These are phyloP conservation scores for Sporisorium exsertum DNA, from an alignment of 1,284 basidiomycete species.

Conservation along the genomic window DNA sequence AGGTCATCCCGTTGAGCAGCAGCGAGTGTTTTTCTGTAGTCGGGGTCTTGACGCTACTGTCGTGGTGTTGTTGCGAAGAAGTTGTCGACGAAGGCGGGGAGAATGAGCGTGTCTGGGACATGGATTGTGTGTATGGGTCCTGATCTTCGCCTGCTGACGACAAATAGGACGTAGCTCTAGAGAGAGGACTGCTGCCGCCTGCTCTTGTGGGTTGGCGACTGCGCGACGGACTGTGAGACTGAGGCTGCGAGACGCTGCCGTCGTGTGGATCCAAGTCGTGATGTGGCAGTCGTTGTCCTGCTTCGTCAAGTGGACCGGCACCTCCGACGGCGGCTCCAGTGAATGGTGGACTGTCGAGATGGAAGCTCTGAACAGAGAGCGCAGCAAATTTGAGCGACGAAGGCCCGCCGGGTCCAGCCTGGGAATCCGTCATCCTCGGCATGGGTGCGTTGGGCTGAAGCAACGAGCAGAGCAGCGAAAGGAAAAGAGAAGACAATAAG, in stretches of 20 bases:
- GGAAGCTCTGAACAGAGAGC: conserved; percentile 65
- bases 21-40: conserved; percentile 28
- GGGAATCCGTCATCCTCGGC: conserved; percentile 65
- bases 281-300: conserved; percentile 28
- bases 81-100: not conserved
- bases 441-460: conserved; percentile 48
- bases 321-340: conserved; percentile 63
- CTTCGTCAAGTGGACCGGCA: conserved; percentile 52
- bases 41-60: conserved; percentile 26
- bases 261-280: conserved; percentile 33
- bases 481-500: not conserved
- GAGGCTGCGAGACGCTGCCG: conserved; percentile 4
- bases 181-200: conserved; percentile 29
- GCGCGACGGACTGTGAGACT: conserved; percentile 21
- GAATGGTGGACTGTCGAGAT: conserved; percentile 68
- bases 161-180: conserved; percentile 13
- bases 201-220: conserved; percentile 7
- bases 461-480: not conserved
- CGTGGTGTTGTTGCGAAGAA: conserved; percentile 17
- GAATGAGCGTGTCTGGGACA: conserved; percentile 28
- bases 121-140: conserved; percentile 42
- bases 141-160: conserved; percentile 14
- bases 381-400: conserved; percentile 64
- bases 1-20: conserved; percentile 24
- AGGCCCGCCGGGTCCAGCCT: conserved; percentile 55